These are phyloP conservation scores for Crucihimalaya himalaica DNA, from an alignment of 345 rosid genomes.

Conservation along the genomic window DNA sequence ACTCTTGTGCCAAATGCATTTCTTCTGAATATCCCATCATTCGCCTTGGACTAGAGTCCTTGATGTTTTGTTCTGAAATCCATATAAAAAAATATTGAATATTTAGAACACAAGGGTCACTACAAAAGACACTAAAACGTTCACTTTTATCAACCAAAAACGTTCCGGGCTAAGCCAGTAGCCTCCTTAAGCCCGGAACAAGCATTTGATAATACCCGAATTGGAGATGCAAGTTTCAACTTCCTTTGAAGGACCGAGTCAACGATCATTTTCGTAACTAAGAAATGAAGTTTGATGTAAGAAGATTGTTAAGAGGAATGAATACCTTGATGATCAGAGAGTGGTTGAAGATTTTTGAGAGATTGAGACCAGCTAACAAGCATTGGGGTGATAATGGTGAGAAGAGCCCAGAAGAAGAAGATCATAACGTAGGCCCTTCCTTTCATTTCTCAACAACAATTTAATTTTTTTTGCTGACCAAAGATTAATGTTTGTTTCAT, in stretches of 20 bases:
- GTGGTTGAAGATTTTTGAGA: conserved; percentile 38
- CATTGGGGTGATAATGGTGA: conserved; percentile 81
- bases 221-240: background rate
- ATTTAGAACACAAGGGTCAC: background rate
- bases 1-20: conserved; percentile 16
- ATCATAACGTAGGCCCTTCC: conserved; percentile 70
- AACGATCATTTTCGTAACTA: background rate
- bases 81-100: background rate
- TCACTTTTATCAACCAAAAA: background rate
- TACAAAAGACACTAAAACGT: background rate
- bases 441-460: conserved; percentile 50
- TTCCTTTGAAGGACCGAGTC: background rate
- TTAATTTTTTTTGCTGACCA: background rate
- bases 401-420: conserved; percentile 93
- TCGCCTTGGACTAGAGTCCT: conserved; percentile 25
- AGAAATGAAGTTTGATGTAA: background rate
- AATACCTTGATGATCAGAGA: conserved; percentile 26
- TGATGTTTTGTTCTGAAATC: conserved; percentile 20
- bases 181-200: background rate
- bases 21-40: conserved; percentile 39
- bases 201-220: background rate
- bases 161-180: background rate
- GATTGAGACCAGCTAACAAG: conserved; percentile 78
- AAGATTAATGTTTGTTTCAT: conserved; percentile 32
- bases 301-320: background rate